phyloP scores from a whole-genome alignment of 148 eudicot species.

The Arbutus unedo region DNA sequence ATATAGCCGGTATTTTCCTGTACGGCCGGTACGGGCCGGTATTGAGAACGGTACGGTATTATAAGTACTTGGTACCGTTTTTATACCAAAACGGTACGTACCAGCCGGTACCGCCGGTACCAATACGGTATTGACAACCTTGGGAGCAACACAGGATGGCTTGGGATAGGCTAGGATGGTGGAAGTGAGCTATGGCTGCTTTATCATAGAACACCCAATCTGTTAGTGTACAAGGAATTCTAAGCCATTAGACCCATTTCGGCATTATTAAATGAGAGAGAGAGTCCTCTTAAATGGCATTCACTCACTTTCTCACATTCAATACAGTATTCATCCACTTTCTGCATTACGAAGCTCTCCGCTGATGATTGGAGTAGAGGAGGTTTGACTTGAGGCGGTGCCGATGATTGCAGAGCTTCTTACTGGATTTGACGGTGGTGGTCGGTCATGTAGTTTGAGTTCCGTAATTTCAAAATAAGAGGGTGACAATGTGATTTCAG shows the following conservation, averaged over 20 bases:
- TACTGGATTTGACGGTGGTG: not conserved
- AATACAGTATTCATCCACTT: too few relatives aligned
- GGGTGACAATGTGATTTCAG: not conserved
- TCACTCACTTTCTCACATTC: too few relatives aligned
- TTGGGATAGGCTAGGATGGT: not conserved
- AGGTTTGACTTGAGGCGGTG: not conserved
- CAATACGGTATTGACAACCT: too few relatives aligned
- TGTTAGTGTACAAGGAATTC: not conserved
- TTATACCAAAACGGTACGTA: too few relatives aligned
- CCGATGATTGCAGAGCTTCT: not conserved
- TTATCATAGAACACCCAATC: not conserved
- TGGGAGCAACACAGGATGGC: not conserved
- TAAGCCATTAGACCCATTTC: not conserved
- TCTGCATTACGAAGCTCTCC: too few relatives aligned
- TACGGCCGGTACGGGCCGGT: too few relatives aligned
- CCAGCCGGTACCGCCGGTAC: too few relatives aligned
- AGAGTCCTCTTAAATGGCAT: not conserved
- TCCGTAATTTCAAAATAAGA: not conserved
- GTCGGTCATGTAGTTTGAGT: not conserved
- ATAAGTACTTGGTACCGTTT: too few relatives aligned
- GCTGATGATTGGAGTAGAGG: not conserved
- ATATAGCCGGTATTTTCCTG: too few relatives aligned
- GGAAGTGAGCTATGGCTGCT: not conserved
- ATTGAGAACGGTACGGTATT: too few relatives aligned
- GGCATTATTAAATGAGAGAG: not conserved